Evolutionary conservation across 129 eudicot genomes (phyloP).

Genomic region (Gnaphalium uliginosum): DNA sequence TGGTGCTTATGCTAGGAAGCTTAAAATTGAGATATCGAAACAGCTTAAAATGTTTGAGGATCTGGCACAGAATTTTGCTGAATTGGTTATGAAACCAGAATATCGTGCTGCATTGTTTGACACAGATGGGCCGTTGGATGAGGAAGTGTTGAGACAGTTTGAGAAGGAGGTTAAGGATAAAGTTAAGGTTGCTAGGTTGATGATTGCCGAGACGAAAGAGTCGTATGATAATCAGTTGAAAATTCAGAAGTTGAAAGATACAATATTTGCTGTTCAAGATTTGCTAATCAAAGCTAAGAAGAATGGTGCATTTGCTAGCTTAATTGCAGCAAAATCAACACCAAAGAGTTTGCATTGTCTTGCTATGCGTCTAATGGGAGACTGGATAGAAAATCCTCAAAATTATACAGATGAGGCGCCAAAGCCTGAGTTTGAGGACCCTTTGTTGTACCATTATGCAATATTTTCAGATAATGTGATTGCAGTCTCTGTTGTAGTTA

Average conservation of each 20-base stretch:
- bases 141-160: constrained; percentile 81
- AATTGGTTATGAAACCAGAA: constrained; percentile 45
- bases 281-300: constrained; percentile 77
- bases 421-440: constrained; percentile 81
- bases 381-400: constrained; percentile 72
- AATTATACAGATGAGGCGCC: constrained; percentile 73
- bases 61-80: constrained; percentile 49
- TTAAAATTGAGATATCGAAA: constrained; percentile 60
- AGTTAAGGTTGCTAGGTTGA: constrained; percentile 69
- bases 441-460: constrained; percentile 79
- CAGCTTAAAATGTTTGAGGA: constrained; percentile 69
- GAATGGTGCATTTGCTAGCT: constrained; percentile 83
- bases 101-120: constrained; percentile 62
- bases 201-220: constrained; percentile 80
- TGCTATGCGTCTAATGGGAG: constrained; percentile 93
- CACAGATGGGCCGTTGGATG: constrained; percentile 76
- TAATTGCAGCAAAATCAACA: constrained; percentile 83
- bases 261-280: constrained; percentile 88
- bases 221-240: constrained; percentile 89
- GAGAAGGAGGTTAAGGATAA: constrained; percentile 95
- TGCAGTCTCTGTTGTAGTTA: constrained; percentile 92
- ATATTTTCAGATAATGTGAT: constrained; percentile 88
- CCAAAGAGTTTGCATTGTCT: constrained; percentile 98
- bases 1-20: constrained; percentile 70
- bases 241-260: constrained; percentile 88